phyloP scores from a whole-genome alignment of 805 yeast genomes.

The Diddensiella transvaalensis region DNA sequence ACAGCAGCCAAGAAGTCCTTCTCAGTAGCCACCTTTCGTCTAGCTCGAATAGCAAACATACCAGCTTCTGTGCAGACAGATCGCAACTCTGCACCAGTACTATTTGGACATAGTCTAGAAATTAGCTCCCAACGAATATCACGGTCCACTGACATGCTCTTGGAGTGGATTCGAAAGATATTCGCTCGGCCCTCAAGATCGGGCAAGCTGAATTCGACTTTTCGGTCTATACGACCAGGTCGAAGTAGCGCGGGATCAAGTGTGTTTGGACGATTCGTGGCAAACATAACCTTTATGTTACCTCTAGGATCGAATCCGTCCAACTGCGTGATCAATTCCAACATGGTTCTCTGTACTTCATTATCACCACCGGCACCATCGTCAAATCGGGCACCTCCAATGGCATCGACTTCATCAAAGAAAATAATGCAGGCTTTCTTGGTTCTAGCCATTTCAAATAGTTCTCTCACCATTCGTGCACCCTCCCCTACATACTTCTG shows the following conservation, averaged over 20 bases:
- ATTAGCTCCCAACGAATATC: constrained; percentile 98
- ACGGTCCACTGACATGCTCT: constrained; percentile 96
- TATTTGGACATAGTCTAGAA: constrained; percentile 94
- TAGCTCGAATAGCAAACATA: constrained; percentile 97
- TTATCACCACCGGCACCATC: constrained; percentile 99
- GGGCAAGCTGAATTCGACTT: constrained; percentile 94
- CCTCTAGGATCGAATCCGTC: constrained; percentile 99
- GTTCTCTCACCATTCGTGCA: constrained; percentile 98
- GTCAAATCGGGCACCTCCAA: constrained; percentile 99
- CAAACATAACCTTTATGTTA: constrained; percentile 98
- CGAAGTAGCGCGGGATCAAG: constrained; percentile 95
- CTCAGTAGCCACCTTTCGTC: constrained; percentile 97
- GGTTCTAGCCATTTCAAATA: constrained; percentile 98
- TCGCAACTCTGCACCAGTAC: constrained; percentile 97
- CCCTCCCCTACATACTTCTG: constrained; percentile 99
- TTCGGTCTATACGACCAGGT: constrained; percentile 98
- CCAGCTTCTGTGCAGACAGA: constrained; percentile 99
- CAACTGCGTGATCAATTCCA: constrained; percentile 94
- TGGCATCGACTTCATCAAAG: constrained; percentile 98
- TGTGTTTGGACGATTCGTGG: constrained; percentile 97
- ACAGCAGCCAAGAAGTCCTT: constrained; percentile 97
- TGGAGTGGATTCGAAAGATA: constrained; percentile 94
- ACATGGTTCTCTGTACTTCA: constrained; percentile 98
- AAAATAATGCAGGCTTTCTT: constrained; percentile 97
- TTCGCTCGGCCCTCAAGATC: constrained; percentile 98